Conservation (phyloP, 176 grass and related monocot genomes). For the Cymbopogon citratus region DNA sequence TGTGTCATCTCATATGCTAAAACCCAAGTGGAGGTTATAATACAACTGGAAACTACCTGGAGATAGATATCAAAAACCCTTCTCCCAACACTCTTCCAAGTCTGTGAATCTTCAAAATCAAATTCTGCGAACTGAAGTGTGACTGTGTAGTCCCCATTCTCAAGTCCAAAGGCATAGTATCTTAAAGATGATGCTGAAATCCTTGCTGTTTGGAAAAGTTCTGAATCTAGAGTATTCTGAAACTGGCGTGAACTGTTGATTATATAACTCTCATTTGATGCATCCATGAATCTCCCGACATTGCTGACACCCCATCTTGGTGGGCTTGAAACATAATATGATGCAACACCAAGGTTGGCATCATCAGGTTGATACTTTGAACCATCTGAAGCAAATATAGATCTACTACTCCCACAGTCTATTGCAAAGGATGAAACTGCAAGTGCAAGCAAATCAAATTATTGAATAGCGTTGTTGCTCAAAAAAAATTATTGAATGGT, state of each 20-base stretch:
- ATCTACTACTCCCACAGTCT: slow-evolving; percentile 36
- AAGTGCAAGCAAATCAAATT: slow-evolving; percentile 14
- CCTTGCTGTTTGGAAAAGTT: neutral
- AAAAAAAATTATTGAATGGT: neutral
- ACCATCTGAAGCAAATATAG: slow-evolving; percentile 41
- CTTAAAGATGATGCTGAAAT: neutral
- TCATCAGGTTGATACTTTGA: slow-evolving; percentile 46
- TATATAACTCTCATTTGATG: slow-evolving; percentile 31
- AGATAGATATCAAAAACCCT: slow-evolving; percentile 87
- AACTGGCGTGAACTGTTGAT: neutral
- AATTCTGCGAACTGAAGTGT: neutral
- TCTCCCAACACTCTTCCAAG: slow-evolving; percentile 30
- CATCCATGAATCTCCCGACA: slow-evolving; percentile 44
- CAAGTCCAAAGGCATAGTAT: neutral
- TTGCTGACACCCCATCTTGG: slow-evolving; percentile 62
- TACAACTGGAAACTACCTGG: slow-evolving; percentile 38
- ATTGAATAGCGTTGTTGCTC: too few species aligned
- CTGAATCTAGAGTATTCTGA: neutral
- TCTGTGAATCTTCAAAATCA: neutral
- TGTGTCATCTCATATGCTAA: neutral
- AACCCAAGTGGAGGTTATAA: neutral
- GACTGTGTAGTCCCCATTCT: neutral
- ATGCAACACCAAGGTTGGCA: slow-evolving; percentile 34
- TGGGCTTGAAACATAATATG: slow-evolving; percentile 36
- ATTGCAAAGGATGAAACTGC: slow-evolving; percentile 52